Evolutionary conservation across 768 basidiomycete genomes (phyloP).

Genomic region (Leccinum rimulosum): DNA sequence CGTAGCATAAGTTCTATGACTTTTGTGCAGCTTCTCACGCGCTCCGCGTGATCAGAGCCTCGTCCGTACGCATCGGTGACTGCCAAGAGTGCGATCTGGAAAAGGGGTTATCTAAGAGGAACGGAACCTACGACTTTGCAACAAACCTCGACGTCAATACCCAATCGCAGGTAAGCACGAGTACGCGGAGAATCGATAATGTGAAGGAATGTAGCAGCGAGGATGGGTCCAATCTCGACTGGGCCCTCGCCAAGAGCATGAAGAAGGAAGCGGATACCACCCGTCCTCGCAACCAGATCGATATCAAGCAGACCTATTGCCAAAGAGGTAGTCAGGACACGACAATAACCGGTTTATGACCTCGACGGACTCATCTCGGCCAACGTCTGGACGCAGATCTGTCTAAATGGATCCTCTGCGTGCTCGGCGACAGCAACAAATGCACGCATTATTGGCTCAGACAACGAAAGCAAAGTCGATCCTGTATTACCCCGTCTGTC

Average conservation of each 20-base stretch:
- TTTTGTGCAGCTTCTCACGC: constrained; percentile 73
- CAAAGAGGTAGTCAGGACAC: constrained; percentile 8
- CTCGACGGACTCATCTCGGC: constrained; percentile 76
- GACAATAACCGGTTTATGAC: constrained; percentile 6
- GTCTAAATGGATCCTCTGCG: constrained; percentile 83
- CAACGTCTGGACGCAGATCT: constrained; percentile 81
- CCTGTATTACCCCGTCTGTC: constrained; percentile 40
- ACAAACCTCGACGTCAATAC: constrained; percentile 85
- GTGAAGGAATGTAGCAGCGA: constrained; percentile 78
- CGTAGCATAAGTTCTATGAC: constrained; percentile 82
- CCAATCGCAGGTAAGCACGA: constrained; percentile 71
- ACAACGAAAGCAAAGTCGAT: constrained; percentile 54
- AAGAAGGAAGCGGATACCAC: constrained; percentile 82
- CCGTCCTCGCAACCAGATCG: constrained; percentile 74
- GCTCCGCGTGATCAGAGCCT: constrained; percentile 71
- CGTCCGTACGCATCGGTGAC: constrained; percentile 94
- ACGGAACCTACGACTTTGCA: background rate
- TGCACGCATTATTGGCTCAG: constrained; percentile 78
- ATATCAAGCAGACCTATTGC: constrained; percentile 81
- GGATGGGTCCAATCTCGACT: constrained; percentile 69
- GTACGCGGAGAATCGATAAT: constrained; percentile 85
- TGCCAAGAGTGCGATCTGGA: constrained; percentile 78
- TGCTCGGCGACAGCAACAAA: constrained; percentile 94
- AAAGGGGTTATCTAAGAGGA: background rate
- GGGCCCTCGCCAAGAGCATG: constrained; percentile 91